A percentile compares a stretch with the other conserved stretches of the same genome.
Conservation (phyloP, 1,284 basidiomycete genomes). For the Rhodotorula sp. region DNA sequence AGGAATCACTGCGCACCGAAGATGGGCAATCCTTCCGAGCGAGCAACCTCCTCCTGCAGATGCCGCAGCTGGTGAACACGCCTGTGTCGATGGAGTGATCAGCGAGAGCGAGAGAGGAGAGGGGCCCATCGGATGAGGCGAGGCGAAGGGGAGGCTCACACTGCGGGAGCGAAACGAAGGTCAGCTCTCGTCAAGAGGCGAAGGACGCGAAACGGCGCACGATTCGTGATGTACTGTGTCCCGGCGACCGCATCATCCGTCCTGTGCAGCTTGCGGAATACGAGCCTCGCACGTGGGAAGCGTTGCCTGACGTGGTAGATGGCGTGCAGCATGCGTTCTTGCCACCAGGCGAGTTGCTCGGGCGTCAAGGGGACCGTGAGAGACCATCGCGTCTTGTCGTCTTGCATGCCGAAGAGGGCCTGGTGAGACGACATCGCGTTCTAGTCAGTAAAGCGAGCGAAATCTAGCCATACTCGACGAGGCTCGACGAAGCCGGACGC, state of each 20-base stretch:
- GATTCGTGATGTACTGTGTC: conserved; percentile 41
- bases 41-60: conserved; percentile 38
- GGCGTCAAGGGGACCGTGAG: conserved; percentile 35
- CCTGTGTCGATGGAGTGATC: neutral
- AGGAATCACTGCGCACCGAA: conserved; percentile 23
- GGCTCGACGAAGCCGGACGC: neutral
- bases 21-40: conserved; percentile 33
- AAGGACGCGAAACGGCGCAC: conserved; percentile 12
- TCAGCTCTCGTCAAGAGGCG: neutral
- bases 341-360: conserved; percentile 42
- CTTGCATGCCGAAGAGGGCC: conserved; percentile 41
- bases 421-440: neutral
- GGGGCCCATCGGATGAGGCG: too few species aligned
- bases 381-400: conserved; percentile 38
- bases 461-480: neutral
- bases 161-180: neutral
- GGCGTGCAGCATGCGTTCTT: conserved; percentile 36
- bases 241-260: conserved; percentile 36
- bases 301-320: conserved; percentile 33
- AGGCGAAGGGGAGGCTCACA: neutral
- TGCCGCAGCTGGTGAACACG: conserved; percentile 40
- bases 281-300: conserved; percentile 33
- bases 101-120: neutral
- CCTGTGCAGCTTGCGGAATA: conserved; percentile 39
- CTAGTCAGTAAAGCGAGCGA: neutral